Conservation (phyloP, 352 stramenopile genomes). For the Nothophytophthora sp. region DNA sequence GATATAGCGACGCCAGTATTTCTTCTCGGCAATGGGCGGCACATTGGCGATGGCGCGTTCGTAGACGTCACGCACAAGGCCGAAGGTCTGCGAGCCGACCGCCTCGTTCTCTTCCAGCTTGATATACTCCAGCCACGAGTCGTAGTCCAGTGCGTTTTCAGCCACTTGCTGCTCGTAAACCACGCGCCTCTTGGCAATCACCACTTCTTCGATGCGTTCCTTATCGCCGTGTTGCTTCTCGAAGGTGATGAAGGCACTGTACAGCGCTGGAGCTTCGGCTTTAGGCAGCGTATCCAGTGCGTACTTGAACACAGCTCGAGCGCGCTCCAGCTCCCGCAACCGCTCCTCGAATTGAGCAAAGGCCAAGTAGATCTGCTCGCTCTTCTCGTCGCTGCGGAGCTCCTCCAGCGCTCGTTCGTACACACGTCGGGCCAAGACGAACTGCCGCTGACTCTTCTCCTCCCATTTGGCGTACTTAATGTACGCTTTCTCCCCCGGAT, state of each 20-base stretch:
- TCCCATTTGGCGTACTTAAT: slow-evolving; percentile 99
- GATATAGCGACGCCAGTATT: slow-evolving; percentile 98
- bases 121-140: slow-evolving; percentile 99
- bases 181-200: slow-evolving; percentile 94
- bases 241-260: slow-evolving; percentile 97
- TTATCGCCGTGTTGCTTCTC: slow-evolving; percentile 98
- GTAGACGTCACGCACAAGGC: slow-evolving; percentile 93
- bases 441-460: slow-evolving; percentile 93
- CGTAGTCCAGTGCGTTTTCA: slow-evolving; percentile 95
- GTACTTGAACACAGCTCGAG: slow-evolving; percentile 89
- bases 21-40: slow-evolving; percentile 95
- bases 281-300: slow-evolving; percentile 81
- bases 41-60: slow-evolving; percentile 95
- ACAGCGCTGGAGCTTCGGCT: slow-evolving; percentile 92
- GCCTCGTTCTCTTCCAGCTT: slow-evolving; percentile 96
- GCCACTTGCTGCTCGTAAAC: slow-evolving; percentile 95
- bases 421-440: slow-evolving; percentile 91
- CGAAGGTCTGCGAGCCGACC: slow-evolving; percentile 47
- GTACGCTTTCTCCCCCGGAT: slow-evolving; percentile 92
- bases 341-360: slow-evolving; percentile 98
- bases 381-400: slow-evolving; percentile 78
- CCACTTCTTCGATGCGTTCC: slow-evolving; percentile 95
- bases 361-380: slow-evolving; percentile 88
- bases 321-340: slow-evolving; percentile 93
- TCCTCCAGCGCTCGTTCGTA: slow-evolving; percentile 97